A percentile compares a stretch with the other conserved stretches of the same genome.
Conservation (phyloP, 2,329 filamentous ascomycete species). For the Phaeophleospora eucalypticola region DNA sequence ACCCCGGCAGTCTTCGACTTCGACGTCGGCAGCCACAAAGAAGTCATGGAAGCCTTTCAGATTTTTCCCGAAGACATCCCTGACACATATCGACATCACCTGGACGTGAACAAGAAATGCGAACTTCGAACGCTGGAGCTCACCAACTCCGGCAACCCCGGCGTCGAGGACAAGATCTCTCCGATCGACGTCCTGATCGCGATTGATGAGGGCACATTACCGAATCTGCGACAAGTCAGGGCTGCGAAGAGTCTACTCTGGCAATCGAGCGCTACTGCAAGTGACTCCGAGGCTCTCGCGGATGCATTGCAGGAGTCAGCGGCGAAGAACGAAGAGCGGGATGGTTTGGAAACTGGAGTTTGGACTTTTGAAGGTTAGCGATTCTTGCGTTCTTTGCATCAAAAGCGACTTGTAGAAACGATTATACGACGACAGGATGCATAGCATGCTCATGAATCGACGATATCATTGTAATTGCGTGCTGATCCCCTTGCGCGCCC, state of each 20-base stretch:
- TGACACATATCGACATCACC: slow-evolving; percentile 10
- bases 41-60: slow-evolving; percentile 5
- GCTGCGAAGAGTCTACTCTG: slow-evolving; percentile 40
- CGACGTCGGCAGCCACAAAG: slow-evolving; percentile 8
- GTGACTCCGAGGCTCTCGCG: slow-evolving; percentile 38
- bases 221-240: slow-evolving; percentile 36
- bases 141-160: slow-evolving; percentile 37
- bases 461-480: too few species aligned
- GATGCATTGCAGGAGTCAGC: slow-evolving; percentile 34
- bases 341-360: slow-evolving; percentile 18
- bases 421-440: too few species aligned
- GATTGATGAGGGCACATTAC: slow-evolving; percentile 40
- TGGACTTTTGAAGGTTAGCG: slow-evolving; percentile 25
- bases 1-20: slow-evolving; percentile 38
- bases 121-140: slow-evolving; percentile 39
- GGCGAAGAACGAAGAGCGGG: slow-evolving; percentile 4
- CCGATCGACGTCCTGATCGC: slow-evolving; percentile 40
- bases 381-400: not conserved
- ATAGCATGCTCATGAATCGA: too few species aligned
- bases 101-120: slow-evolving; percentile 19
- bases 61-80: not conserved
- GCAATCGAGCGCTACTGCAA: slow-evolving; percentile 31
- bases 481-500: too few species aligned
- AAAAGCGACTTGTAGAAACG: too few species aligned
- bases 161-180: slow-evolving; percentile 36